Evolutionary conservation across 371 early-diverging fungal genomes (phyloP).

Genomic region (Mucor plumbeus): DNA sequence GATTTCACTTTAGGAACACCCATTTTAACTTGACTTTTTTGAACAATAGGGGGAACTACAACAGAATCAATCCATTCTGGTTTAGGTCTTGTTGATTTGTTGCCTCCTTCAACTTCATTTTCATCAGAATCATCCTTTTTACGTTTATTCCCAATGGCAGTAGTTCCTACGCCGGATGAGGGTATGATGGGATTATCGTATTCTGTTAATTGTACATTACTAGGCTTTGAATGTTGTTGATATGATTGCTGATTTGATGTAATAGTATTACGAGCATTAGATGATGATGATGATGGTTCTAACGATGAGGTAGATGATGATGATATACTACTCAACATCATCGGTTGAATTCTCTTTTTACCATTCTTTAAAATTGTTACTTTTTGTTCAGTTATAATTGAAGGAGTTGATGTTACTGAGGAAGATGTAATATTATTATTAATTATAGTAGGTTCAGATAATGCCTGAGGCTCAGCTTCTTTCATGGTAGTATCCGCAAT

Average conservation of each 20-base stretch:
- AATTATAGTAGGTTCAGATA: background rate
- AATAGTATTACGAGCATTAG: background rate
- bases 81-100: slow-evolving; percentile 15
- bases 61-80: slow-evolving; percentile 50
- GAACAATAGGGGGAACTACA: slow-evolving; percentile 48
- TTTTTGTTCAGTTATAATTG: slow-evolving; percentile 47
- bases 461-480: slow-evolving; percentile 9
- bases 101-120: slow-evolving; percentile 14
- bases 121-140: slow-evolving; percentile 30
- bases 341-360: slow-evolving; percentile 80
- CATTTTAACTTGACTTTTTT: slow-evolving; percentile 57
- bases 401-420: slow-evolving; percentile 11
- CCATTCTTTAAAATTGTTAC: slow-evolving; percentile 79
- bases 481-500: slow-evolving; percentile 13
- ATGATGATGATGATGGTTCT: background rate
- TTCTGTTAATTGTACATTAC: background rate
- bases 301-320: background rate
- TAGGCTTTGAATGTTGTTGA: background rate
- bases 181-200: slow-evolving; percentile 35
- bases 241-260: too few relatives aligned
- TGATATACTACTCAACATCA: slow-evolving; percentile 48
- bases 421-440: background rate
- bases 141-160: slow-evolving; percentile 58
- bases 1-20: slow-evolving; percentile 61
- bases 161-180: slow-evolving; percentile 43